These are phyloP conservation scores for Melanogaster broomeanus DNA, from an alignment of 768 basidiomycete genomes.

Conservation along the genomic window DNA sequence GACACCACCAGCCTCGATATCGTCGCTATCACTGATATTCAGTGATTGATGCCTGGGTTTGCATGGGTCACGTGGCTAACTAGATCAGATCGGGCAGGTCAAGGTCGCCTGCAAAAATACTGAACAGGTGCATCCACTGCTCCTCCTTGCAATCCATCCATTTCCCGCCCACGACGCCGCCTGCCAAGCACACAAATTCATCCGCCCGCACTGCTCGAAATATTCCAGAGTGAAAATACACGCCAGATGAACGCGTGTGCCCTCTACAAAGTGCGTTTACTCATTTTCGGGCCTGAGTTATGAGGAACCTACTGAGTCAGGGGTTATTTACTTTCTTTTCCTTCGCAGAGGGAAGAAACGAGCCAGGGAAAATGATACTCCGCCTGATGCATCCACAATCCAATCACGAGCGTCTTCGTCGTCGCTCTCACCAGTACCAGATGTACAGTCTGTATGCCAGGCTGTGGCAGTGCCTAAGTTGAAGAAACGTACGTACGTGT, in stretches of 20 bases:
- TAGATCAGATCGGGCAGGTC: not conserved
- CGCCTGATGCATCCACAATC: not conserved
- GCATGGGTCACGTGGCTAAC: not conserved
- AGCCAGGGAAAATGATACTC: slow-evolving; percentile 32
- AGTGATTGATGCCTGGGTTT: too few species aligned
- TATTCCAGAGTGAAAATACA: not conserved
- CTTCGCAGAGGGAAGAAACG: slow-evolving; percentile 51
- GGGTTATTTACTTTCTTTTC: not conserved
- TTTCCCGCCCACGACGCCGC: not conserved
- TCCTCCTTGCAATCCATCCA: slow-evolving; percentile 21
- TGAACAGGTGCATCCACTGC: slow-evolving; percentile 13
- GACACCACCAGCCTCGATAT: too few species aligned
- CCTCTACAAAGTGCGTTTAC: slow-evolving; percentile 29
- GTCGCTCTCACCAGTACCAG: slow-evolving; percentile 36
- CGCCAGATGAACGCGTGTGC: slow-evolving; percentile 9
- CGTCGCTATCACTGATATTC: too few species aligned
- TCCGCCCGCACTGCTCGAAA: not conserved
- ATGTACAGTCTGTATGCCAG: slow-evolving; percentile 21
- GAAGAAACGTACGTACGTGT: slow-evolving; percentile 50
- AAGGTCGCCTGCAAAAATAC: slow-evolving; percentile 8
- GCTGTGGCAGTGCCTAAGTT: slow-evolving; percentile 27
- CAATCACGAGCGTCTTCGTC: slow-evolving; percentile 28
- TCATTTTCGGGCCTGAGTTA: not conserved
- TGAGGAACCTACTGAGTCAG: not conserved
- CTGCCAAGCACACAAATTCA: not conserved